These are phyloP conservation scores for Aspergillus panamensis DNA, from an alignment of 495 filamentous ascomycete genomes.

Conservation along the genomic window DNA sequence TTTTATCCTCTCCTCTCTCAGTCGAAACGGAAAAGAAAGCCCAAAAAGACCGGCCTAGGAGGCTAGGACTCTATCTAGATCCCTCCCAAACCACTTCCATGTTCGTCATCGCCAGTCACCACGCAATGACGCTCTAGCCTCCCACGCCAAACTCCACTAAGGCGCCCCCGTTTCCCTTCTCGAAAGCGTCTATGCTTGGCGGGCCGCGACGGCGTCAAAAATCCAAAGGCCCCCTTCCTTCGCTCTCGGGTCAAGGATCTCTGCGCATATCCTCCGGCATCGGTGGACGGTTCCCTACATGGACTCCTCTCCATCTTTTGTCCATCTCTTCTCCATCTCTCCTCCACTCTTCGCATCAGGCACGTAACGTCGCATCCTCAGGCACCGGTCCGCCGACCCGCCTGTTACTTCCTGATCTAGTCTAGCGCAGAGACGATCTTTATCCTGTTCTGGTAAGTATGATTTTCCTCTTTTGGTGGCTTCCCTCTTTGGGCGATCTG, in stretches of 20 bases:
- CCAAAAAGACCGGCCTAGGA: background rate
- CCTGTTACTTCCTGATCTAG: constrained; percentile 16
- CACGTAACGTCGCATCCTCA: constrained; percentile 19
- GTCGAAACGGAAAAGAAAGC: background rate
- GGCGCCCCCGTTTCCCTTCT: constrained; percentile 6
- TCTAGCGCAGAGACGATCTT: constrained; percentile 12
- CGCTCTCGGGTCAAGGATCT: background rate
- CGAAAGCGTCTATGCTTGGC: constrained; percentile 8
- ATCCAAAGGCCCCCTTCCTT: background rate
- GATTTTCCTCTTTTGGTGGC: constrained; percentile 15
- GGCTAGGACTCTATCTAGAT: background rate
- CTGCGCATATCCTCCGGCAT: background rate
- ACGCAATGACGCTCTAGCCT: constrained; percentile 18
- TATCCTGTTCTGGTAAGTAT: constrained; percentile 17
- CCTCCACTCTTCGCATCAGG: constrained; percentile 1
- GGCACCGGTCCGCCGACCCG: constrained; percentile 8
- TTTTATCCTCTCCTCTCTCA: constrained; percentile 10
- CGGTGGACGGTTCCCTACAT: constrained; percentile 5
- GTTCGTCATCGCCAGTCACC: constrained; percentile 15
- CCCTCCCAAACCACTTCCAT: background rate
- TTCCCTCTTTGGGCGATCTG: constrained; percentile 28
- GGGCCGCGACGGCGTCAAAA: background rate
- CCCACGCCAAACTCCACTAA: background rate
- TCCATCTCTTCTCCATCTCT: background rate
- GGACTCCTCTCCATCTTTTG: background rate